These are phyloP conservation scores for Hypocrella siamensis DNA, from an alignment of 2,329 filamentous ascomycete genomes.

Conservation along the genomic window DNA sequence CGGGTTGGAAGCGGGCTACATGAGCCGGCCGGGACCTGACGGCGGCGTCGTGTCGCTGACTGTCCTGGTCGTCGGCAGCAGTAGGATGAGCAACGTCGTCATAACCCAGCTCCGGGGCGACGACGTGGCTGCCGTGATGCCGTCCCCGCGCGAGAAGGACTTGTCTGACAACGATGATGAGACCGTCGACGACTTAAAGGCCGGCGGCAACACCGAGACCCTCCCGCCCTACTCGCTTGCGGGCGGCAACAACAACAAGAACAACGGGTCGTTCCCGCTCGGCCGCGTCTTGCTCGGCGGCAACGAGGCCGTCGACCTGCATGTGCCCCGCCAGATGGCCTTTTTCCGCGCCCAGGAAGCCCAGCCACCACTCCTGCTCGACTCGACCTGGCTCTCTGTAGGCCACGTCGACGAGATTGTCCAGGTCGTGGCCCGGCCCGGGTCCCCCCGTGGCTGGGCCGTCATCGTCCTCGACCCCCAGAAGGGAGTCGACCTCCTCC, in stretches of 20 bases:
- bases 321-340: slow-evolving; percentile 2
- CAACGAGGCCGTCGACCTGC: not conserved
- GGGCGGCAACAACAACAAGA: slow-evolving; percentile 1
- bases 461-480: slow-evolving; percentile 8
- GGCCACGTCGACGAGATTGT: slow-evolving; percentile 12
- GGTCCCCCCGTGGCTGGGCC: slow-evolving; percentile 10
- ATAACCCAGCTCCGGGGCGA: slow-evolving; percentile 11
- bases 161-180: not conserved
- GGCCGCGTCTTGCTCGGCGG: slow-evolving; percentile 9
- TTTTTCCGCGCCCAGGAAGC: slow-evolving; percentile 16
- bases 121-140: slow-evolving; percentile 13
- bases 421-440: slow-evolving; percentile 12
- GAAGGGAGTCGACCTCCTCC: slow-evolving; percentile 9
- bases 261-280: slow-evolving; percentile 4
- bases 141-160: slow-evolving; percentile 5
- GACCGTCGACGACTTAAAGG: no score
- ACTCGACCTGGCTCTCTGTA: slow-evolving; percentile 9
- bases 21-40: slow-evolving; percentile 19
- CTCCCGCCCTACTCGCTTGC: slow-evolving; percentile 15
- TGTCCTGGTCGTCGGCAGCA: slow-evolving; percentile 12
- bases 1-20: slow-evolving; percentile 20
- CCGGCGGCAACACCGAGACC: slow-evolving; percentile 18
- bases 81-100: slow-evolving; percentile 11
- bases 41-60: slow-evolving; percentile 13
- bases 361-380: slow-evolving; percentile 18